A percentile compares a stretch with the other conserved stretches of the same genome.
Evolutionary conservation across 495 filamentous ascomycete genomes (phyloP).

Genomic region (Neurospora intermedia): DNA sequence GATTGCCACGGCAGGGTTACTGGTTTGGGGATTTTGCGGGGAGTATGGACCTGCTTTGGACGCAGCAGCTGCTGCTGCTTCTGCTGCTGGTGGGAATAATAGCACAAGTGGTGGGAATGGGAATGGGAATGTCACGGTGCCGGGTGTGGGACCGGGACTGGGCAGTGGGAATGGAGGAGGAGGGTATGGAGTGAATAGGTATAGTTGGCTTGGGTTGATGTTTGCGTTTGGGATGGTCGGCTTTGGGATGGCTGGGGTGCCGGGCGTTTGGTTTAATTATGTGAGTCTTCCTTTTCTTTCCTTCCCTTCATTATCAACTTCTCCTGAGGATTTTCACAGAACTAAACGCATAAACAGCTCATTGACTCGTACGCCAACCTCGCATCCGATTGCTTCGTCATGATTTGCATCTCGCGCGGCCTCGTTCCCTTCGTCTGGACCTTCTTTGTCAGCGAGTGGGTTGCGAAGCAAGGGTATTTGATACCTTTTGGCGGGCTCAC

Average conservation of each 20-base stretch:
- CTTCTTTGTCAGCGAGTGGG: slow-evolving; percentile 19
- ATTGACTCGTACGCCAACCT: slow-evolving; percentile 23
- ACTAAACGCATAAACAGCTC: slow-evolving; percentile 7
- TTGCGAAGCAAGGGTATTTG: slow-evolving; percentile 13
- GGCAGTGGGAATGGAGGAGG: background rate
- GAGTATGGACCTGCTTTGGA: slow-evolving; percentile 3
- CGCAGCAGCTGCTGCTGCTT: background rate
- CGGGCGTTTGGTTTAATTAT: slow-evolving; percentile 22
- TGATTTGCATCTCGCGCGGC: slow-evolving; percentile 21
- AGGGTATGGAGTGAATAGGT: background rate
- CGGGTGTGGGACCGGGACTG: background rate
- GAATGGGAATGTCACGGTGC: background rate
- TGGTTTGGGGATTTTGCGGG: slow-evolving; percentile 25
- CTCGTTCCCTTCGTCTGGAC: slow-evolving; percentile 22
- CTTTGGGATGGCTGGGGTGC: slow-evolving; percentile 21
- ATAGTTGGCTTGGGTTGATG: slow-evolving; percentile 21
- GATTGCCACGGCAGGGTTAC: slow-evolving; percentile 16
- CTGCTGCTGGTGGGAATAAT: background rate
- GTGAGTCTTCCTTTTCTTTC: slow-evolving; percentile 6
- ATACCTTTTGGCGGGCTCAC: slow-evolving; percentile 19
- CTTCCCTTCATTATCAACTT: background rate
- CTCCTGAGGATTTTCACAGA: background rate
- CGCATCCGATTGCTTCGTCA: slow-evolving; percentile 25
- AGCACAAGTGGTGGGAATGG: background rate
- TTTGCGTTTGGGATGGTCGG: slow-evolving; percentile 21